Base-by-base conservation (phyloP, 2,329 filamentous ascomycete genomes). In the Exophiala xenobiotica region DNA sequence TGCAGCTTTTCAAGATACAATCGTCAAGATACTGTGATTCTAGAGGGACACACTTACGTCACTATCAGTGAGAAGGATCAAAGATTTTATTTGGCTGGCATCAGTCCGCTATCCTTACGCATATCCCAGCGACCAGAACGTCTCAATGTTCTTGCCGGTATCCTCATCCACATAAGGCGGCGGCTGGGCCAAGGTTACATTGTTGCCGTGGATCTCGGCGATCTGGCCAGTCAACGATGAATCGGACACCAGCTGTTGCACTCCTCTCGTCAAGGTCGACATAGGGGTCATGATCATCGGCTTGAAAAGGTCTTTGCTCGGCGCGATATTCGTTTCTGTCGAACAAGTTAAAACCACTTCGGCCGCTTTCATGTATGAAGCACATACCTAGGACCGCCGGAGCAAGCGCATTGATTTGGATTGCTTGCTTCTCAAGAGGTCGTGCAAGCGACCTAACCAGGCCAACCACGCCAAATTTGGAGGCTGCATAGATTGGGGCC, bases 281-380 rank as follows among this genome's bases (percentile, higher is more conserved):
- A 78, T 77, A 3, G 77, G 78, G 4, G 78, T 80, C 16, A 78
- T 41, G 4, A 73, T 62, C 77, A 80, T 79, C 4, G 66, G 61
- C 18, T 71, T 66, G 60, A 78, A 78, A 6, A 79, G 61, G 0
- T 67, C 67, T 27, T 70, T 67, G 47, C 64, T 64, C 0, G 77
- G 73, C 1, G 72, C 70, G 49, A 76, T 74, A 33, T 74, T 76
- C 1, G 75, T 74, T 58, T 74, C 72, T 77, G 52, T 22, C 8
- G 19, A 9, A 18, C 19, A 54, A 33, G 29, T 7, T 19, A 41
- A 8, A 33, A 20, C 27, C 43, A 20, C 3, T 4, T 11, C 18
- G 35, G 8, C 11, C n/a, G 14, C 6, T 26, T 27, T 31, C 8
- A 16, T 24, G 19, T 11, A 38, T 11, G 39, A 16, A 8, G 18